Evolutionary conservation across 225 moss, liverwort and hornwort genomes (phyloP), one percentile per base, ranked within the genome.

Genomic region (Sphagnum tenellum): DNA sequence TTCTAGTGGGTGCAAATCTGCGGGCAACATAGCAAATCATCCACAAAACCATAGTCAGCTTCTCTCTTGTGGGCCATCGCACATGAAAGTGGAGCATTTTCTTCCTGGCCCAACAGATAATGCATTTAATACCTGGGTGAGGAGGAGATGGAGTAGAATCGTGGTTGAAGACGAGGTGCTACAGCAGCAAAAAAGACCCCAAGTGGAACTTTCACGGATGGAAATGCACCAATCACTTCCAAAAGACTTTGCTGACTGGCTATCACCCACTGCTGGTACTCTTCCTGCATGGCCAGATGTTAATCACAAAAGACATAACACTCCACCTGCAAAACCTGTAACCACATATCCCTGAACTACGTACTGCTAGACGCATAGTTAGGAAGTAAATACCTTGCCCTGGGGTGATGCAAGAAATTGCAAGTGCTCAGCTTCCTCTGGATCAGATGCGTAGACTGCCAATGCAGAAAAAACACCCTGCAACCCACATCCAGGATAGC

Each of bases 141-240:
- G 13, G 96, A 96, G 1, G 96, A 96, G 60, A 96, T 96, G 50
- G 96, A 96, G 73, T 96, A 96, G 63, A 86, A 96, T 46, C 96
- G 78, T 5, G 92, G 92, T 65, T 85, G 75, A 8, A 96, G 59
- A 5, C 90, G 90, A 7, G 92, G 82, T 3, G 92, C 76, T 4
- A 96, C 92, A 55, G 82, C 82, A 1, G 92, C 96, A 77, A 96
- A 96, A 74, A 96, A 96, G 11, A 87, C 92, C 48, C 96, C 88
- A 3, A 96, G 71, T 0, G 96, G 88, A 2, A 96, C 11, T 48
- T 79, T 85, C 67, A 92, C 78, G 0, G 96, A 92, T 4, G 88
- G 86, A n/a, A 96, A 96, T 5, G 81, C 88, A 9, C 72, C 70
- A 78, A 96, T 57, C 48, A 96, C 87, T 82, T 96, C 96, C 62